Evolutionary conservation across 2,329 filamentous ascomycete genomes (phyloP).

Genomic region (Trichoderma simmonsii): DNA sequence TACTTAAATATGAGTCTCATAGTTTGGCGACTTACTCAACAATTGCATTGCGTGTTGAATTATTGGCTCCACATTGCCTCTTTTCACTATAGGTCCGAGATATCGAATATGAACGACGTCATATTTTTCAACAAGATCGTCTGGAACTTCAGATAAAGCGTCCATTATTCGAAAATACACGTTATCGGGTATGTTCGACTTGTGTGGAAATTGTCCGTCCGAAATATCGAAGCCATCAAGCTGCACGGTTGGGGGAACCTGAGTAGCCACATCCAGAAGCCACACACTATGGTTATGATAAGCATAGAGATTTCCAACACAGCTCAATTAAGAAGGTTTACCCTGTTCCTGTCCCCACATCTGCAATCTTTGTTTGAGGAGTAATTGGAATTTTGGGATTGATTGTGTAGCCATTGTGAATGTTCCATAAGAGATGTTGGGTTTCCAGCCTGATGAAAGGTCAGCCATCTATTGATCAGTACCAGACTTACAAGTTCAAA

Average conservation of each 20-base stretch:
- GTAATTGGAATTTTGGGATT: slow-evolving; percentile 15
- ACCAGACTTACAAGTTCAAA: not conserved
- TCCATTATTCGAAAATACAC: not conserved
- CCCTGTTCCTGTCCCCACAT: slow-evolving; percentile 16
- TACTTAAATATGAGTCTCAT: not conserved
- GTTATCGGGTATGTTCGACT: not conserved
- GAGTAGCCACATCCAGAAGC: slow-evolving; percentile 12
- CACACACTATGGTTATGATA: not conserved
- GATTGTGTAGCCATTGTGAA: slow-evolving; percentile 14
- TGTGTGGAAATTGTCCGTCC: slow-evolving; percentile 3
- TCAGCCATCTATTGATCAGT: not conserved
- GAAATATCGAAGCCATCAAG: slow-evolving; percentile 19
- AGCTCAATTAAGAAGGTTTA: not conserved
- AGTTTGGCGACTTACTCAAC: not conserved
- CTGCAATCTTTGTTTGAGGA: slow-evolving; percentile 9
- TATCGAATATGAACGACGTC: slow-evolving; percentile 17
- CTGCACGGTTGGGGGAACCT: slow-evolving; percentile 12
- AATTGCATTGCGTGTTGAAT: not conserved
- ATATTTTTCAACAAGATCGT: not conserved
- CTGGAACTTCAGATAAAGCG: not conserved
- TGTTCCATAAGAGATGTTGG: slow-evolving; percentile 12
- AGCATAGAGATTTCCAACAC: not conserved
- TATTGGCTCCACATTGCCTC: not conserved
- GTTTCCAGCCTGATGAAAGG: not conserved
- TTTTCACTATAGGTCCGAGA: not conserved